Percentiles rank a stretch among this genome's conserved stretches.
These are phyloP conservation scores for Wickerhamomyces silvicola DNA, from an alignment of 805 yeast genomes.

Conservation along the genomic window DNA sequence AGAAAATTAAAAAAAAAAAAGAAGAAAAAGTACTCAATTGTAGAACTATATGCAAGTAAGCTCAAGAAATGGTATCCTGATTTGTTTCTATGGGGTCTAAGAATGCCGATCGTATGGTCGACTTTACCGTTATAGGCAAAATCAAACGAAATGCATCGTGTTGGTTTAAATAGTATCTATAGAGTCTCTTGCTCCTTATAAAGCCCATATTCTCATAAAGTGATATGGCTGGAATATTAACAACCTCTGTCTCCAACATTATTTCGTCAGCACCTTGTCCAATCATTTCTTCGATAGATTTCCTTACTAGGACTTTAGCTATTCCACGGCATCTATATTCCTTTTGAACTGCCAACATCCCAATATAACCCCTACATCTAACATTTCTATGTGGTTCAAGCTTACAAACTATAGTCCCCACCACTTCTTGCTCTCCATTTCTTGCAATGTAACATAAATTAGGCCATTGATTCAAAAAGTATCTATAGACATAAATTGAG, in stretches of 20 bases:
- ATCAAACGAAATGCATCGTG: constrained; percentile 90
- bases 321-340: constrained; percentile 71
- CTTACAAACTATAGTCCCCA: constrained; percentile 86
- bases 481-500: constrained; percentile 87
- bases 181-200: constrained; percentile 65
- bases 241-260: constrained; percentile 88
- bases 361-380: constrained; percentile 84
- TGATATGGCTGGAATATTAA: constrained; percentile 60
- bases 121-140: constrained; percentile 64
- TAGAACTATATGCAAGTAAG: too few relatives aligned
- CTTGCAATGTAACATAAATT: constrained; percentile 66
- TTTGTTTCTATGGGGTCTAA: constrained; percentile 20
- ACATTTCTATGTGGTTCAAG: constrained; percentile 69
- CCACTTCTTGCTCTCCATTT: constrained; percentile 31
- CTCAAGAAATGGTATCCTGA: not conserved
- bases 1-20: not conserved
- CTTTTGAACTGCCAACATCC: constrained; percentile 86
- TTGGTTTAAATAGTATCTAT: constrained; percentile 82
- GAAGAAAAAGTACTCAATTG: too few relatives aligned
- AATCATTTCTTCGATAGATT: constrained; percentile 60
- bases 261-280: constrained; percentile 73
- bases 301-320: constrained; percentile 63
- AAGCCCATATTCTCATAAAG: constrained; percentile 76
- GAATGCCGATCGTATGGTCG: constrained; percentile 51
- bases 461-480: constrained; percentile 89